phyloP scores from a whole-genome alignment of 257 asterid species.

The Solanum acaule region DNA sequence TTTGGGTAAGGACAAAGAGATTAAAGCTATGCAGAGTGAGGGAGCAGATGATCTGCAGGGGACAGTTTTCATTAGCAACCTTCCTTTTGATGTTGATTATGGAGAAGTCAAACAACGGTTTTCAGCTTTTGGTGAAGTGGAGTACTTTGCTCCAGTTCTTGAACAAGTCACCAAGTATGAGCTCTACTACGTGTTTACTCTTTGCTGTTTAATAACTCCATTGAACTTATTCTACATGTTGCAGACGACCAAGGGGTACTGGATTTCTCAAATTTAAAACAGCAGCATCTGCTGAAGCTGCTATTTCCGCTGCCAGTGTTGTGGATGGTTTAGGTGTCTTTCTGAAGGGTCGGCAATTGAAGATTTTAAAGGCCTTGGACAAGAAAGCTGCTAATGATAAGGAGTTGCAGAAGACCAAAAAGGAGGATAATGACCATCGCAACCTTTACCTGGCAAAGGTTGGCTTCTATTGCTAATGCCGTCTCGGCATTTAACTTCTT shows the following conservation, averaged over 20 bases:
- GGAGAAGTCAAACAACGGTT: constrained; percentile 85
- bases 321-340: constrained; percentile 54
- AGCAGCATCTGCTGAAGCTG: constrained; percentile 58
- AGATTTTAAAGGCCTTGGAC: constrained; percentile 78
- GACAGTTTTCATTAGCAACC: constrained; percentile 74
- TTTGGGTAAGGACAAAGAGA: constrained; percentile 17
- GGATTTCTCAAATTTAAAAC: constrained; percentile 91
- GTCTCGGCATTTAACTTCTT: not conserved
- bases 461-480: constrained; percentile 1
- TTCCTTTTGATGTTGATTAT: constrained; percentile 62
- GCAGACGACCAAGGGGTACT: constrained; percentile 94
- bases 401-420: constrained; percentile 68
- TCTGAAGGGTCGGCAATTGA: constrained; percentile 74
- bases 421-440: constrained; percentile 63
- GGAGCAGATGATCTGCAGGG: constrained; percentile 66
- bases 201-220: not conserved
- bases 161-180: constrained; percentile 81
- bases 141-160: constrained; percentile 73
- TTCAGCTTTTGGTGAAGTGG: constrained; percentile 75
- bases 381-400: constrained; percentile 70
- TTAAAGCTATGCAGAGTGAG: constrained; percentile 18
- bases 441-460: constrained; percentile 93
- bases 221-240: constrained; percentile 2
- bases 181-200: not conserved
- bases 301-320: constrained; percentile 56